Conservation (phyloP, 1,284 basidiomycete species). For the Stygiomarasmius scandens region DNA sequence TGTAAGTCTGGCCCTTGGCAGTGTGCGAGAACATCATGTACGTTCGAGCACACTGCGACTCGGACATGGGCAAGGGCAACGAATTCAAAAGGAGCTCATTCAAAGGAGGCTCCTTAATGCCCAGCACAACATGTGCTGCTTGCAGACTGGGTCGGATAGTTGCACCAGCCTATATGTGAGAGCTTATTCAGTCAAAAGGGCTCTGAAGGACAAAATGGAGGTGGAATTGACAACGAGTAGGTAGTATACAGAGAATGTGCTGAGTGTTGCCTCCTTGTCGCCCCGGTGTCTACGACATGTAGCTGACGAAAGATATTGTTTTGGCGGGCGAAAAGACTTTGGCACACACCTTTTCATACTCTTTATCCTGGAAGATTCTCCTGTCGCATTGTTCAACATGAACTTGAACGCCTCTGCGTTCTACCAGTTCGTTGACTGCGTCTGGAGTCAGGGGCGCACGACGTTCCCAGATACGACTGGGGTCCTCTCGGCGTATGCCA, state of each 20-base stretch:
- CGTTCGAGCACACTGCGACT: slow-evolving; percentile 46
- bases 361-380: slow-evolving; percentile 67
- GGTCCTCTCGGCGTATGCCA: slow-evolving; percentile 80
- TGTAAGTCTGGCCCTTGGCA: slow-evolving; percentile 85
- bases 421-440: slow-evolving; percentile 64
- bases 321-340: neutral
- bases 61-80: slow-evolving; percentile 20
- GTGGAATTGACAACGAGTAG: neutral
- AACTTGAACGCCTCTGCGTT: slow-evolving; percentile 60
- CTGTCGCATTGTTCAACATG: slow-evolving; percentile 77
- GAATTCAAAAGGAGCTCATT: slow-evolving; percentile 57
- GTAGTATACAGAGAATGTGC: neutral
- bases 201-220: neutral
- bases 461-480: slow-evolving; percentile 84
- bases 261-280: neutral
- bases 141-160: slow-evolving; percentile 58
- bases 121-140: slow-evolving; percentile 75
- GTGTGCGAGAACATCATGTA: slow-evolving; percentile 92
- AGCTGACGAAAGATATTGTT: neutral
- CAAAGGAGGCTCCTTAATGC: slow-evolving; percentile 87
- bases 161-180: slow-evolving; percentile 72
- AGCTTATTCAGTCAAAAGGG: slow-evolving; percentile 6
- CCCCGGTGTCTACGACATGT: neutral
- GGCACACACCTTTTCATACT: slow-evolving; percentile 65
- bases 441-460: slow-evolving; percentile 81